Conservation (phyloP, 78 protist genomes). For the Dictyostelium brefeldianum region DNA sequence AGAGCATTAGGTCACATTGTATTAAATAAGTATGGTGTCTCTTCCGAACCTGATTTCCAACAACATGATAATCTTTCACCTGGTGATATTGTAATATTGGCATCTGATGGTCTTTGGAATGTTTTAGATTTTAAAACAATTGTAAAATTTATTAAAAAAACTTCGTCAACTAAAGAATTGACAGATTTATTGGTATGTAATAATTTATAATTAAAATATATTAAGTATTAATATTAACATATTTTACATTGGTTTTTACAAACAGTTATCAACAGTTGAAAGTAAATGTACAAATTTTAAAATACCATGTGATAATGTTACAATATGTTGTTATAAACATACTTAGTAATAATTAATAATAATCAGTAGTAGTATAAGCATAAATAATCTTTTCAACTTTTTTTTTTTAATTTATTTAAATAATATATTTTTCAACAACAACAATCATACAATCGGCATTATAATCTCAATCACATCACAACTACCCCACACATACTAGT, state of each 20-base stretch:
- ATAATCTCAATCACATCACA: too few relatives aligned
- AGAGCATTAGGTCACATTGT: constrained; percentile 75
- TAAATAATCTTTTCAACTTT: too few relatives aligned
- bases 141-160: background rate
- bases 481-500: too few relatives aligned
- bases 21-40: constrained; percentile 60
- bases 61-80: background rate
- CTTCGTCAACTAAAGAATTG: background rate
- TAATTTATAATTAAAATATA: too few relatives aligned
- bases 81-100: constrained; percentile 31
- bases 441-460: too few relatives aligned
- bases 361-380: too few relatives aligned
- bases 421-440: too few relatives aligned
- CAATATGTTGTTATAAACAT: constrained; percentile 52
- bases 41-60: background rate
- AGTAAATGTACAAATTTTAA: constrained; percentile 13
- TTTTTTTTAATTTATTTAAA: too few relatives aligned
- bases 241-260: too few relatives aligned
- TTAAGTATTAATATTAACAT: too few relatives aligned
- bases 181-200: background rate
- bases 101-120: constrained; percentile 62
- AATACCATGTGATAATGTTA: constrained; percentile 46
- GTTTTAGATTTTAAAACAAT: background rate
- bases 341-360: background rate
- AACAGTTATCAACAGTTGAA: background rate